Evolutionary conservation across 805 yeast species (phyloP), one percentile per base, ranked within the genome.

Genomic region (Candida loeiensis): DNA sequence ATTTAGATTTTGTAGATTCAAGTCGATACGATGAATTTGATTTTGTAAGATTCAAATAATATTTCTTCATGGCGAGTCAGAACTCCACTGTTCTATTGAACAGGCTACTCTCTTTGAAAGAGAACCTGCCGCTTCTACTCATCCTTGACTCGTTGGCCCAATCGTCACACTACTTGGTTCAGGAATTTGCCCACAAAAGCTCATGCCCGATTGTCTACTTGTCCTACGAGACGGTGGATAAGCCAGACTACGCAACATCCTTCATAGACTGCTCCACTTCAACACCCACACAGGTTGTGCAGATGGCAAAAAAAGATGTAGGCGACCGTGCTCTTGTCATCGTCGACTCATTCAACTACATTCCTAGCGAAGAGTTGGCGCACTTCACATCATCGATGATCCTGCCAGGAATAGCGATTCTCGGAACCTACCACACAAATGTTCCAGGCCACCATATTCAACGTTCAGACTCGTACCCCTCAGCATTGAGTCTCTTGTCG

Each of bases 111-210:
- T 61, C 80, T 2, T 63, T 86, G 37, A 85, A 81, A 47, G 98
- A 93, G 52, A 60, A 61, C 16, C 75, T 91, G 0, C 95, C 95
- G 0, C 76, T 91, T 40, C 58, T 87, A 2, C 67, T 91, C 4
- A 66, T 84, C 3, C 54, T 76, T 6, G 98, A 93, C 56, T 72
- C 85, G 1, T 60, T 88, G 7, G 66, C 74, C 0, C 96, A 90
- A 57, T 77, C 93, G 0, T 77, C 88, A 0, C 49, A 63, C 21
- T 51, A 65, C 34, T 58, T 90, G 9, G 53, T 85, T 1, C 54
- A 63, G 19, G 96, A 88, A 54, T 69, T 89, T 35, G 59, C 72
- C 2, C 58, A 69, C 46, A 67, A 73, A 48, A 50, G 53, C 27
- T 59, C 63, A 9, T 53, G 51, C 9, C 55, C 61, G 3, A 62